A percentile compares a stretch with the other conserved stretches of the same genome.
Conservation (phyloP, 768 basidiomycete species). For the Chalciporus piperatus region DNA sequence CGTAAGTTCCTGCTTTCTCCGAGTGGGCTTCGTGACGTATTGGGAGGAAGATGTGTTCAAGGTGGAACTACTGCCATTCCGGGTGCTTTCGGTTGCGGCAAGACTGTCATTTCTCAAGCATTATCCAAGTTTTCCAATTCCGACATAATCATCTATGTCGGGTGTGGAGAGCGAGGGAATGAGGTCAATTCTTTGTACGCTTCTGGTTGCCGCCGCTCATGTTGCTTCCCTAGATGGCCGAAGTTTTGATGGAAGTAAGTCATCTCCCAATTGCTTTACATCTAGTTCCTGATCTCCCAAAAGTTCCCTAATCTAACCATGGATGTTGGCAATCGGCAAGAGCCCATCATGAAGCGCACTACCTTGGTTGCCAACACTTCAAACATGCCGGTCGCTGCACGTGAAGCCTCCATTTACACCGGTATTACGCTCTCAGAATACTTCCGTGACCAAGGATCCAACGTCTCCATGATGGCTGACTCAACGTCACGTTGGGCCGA, state of each 20-base stretch:
- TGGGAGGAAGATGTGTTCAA: constrained; percentile 73
- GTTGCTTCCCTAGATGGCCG: constrained; percentile 71
- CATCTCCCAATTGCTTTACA: constrained; percentile 3
- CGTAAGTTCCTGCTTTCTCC: constrained; percentile 47
- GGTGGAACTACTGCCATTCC: constrained; percentile 97
- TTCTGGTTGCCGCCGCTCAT: constrained; percentile 40
- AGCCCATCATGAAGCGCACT: constrained; percentile 99
- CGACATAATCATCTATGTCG: constrained; percentile 98
- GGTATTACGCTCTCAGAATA: constrained; percentile 99
- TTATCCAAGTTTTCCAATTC: constrained; percentile 99
- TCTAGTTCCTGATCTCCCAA: constrained; percentile 10
- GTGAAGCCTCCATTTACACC: constrained; percentile 99
- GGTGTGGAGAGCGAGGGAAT: constrained; percentile 98
- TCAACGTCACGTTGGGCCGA: constrained; percentile 99
- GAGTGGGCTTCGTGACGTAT: neutral
- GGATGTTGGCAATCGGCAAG: constrained; percentile 88
- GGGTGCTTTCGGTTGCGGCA: constrained; percentile 98
- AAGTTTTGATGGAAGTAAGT: constrained; percentile 94
- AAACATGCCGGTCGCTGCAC: constrained; percentile 99
- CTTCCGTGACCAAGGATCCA: constrained; percentile 97
- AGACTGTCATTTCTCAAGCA: constrained; percentile 98
- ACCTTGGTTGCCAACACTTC: constrained; percentile 99
- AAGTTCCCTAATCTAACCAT: constrained; percentile 89
- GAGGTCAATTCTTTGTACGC: constrained; percentile 50
- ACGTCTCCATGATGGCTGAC: constrained; percentile 99